Evolutionary conservation across 202 grass and related monocot species (phyloP), one percentile per base, ranked within the genome.

Genomic region (Dendrocalamus latiflorus): DNA sequence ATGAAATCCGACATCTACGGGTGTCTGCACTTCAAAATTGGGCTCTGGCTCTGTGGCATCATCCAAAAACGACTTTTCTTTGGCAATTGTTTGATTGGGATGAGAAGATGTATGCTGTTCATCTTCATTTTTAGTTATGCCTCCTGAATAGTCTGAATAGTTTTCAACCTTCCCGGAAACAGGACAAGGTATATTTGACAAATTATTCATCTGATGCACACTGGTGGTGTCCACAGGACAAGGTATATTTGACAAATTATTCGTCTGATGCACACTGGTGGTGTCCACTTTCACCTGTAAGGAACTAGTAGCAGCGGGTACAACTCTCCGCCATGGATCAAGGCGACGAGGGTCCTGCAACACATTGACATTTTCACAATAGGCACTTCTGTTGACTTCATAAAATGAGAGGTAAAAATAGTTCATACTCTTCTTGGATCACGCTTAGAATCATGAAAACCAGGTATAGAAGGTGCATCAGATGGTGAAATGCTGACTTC

Each of bases 331-430:
- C 25, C 97, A 88, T 61, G 97, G 97, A 94, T 99, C 97, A 61
- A 99, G 88, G 24, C 97, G 97, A 67, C 97, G 93, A 88, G 93
- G 97, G 77, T 99, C 97, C 97, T 99, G 87, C 78, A 86, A 80
- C 70, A 79, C 62, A 88, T 62, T 25, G 62, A 72, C 44, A 88
- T 69, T 63, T 55, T 87, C 26, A 76, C 37, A 84, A 71, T 73
- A 80, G 33, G 39, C 28, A 45, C 76, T 86, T 75, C 20, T 83
- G 54, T 67, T 74, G 50, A 80, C 56, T 66, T 70, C 33, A 76
- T 24, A 75, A 85, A 83, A 86, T 75, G 59, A 67, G 41, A 81
- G 62, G 63, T 82, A 58, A 68, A 80, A 70, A 76, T 75, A 85
- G 74, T 84, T 43, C 84, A 75, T 99, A 99, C 97, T 87, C 91